A percentile compares a stretch with the other conserved stretches of the same genome.
Evolutionary conservation across 1,284 basidiomycete species (phyloP).

Genomic region (Apiotrichum sp.): DNA sequence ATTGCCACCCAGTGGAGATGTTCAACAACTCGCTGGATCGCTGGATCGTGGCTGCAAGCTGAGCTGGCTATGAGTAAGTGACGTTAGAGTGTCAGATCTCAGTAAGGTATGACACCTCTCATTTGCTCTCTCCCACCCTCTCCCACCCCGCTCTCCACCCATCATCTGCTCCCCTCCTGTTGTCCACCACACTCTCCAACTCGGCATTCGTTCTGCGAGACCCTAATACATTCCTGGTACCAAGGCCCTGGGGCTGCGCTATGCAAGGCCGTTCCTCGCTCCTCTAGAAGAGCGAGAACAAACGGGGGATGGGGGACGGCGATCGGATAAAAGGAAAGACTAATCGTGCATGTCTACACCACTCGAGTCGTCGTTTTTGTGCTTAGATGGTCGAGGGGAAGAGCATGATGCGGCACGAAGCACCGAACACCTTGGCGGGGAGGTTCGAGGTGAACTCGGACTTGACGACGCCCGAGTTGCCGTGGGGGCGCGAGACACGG

Average conservation of each 20-base stretch:
- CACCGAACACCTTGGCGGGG: slow-evolving; percentile 92
- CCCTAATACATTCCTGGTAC: slow-evolving; percentile 25
- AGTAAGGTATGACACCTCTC: no score
- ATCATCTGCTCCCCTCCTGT: no score
- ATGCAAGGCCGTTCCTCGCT: slow-evolving; percentile 13
- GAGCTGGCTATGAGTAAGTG: no score
- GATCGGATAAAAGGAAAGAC: background rate
- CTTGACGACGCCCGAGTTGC: slow-evolving; percentile 93
- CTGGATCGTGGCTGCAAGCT: no score
- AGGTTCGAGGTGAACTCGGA: slow-evolving; percentile 97
- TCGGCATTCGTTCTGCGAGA: slow-evolving; percentile 10
- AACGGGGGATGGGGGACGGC: background rate
- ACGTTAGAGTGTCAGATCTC: no score
- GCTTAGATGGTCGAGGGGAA: slow-evolving; percentile 49
- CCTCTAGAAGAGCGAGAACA: slow-evolving; percentile 1
- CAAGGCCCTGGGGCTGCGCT: slow-evolving; percentile 21
- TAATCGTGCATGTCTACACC: background rate
- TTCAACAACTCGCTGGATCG: no score
- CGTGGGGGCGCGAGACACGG: slow-evolving; percentile 86
- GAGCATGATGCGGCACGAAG: slow-evolving; percentile 72
- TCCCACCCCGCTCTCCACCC: no score
- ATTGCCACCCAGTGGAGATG: no score
- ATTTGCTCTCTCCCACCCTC: no score
- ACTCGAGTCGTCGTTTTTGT: background rate
- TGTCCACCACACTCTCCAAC: no score